A percentile compares a stretch with the other conserved stretches of the same genome.
These are phyloP conservation scores for Salix viminalis DNA, from an alignment of 345 rosid species.

Conservation along the genomic window DNA sequence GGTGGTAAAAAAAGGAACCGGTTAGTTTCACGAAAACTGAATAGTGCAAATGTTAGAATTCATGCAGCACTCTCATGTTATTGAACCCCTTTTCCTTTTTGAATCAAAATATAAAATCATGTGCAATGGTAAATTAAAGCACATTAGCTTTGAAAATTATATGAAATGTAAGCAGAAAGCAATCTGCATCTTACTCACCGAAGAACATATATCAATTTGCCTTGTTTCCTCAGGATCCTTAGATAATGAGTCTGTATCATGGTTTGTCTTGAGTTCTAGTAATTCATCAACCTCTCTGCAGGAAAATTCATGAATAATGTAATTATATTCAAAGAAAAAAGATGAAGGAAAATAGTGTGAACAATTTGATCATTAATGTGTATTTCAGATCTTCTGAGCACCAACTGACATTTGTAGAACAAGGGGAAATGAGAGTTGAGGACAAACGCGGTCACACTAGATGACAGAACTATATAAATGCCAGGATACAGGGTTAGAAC, in stretches of 20 bases:
- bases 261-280: slow-evolving; percentile 43
- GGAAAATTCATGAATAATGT: slow-evolving; percentile 15
- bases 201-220: slow-evolving; percentile 38
- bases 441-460: not conserved
- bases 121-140: slow-evolving; percentile 7
- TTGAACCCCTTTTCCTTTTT: slow-evolving; percentile 3
- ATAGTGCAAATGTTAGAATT: too few species aligned
- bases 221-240: slow-evolving; percentile 40
- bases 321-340: not conserved
- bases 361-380: not conserved
- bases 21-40: too few species aligned
- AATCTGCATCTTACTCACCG: slow-evolving; percentile 35
- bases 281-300: slow-evolving; percentile 74
- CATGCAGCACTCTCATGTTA: not conserved
- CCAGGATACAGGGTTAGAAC: not conserved
- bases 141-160: not conserved
- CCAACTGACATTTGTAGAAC: not conserved
- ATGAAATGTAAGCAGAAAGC: slow-evolving; percentile 7
- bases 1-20: not conserved
- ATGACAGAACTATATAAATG: slow-evolving; percentile 5
- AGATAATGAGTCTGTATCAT: slow-evolving; percentile 16
- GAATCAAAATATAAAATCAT: not conserved
- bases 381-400: not conserved
- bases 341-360: not conserved
- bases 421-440: not conserved